Evolutionary conservation across 2,329 filamentous ascomycete species (phyloP).

Genomic region (Apiospora arundinis): DNA sequence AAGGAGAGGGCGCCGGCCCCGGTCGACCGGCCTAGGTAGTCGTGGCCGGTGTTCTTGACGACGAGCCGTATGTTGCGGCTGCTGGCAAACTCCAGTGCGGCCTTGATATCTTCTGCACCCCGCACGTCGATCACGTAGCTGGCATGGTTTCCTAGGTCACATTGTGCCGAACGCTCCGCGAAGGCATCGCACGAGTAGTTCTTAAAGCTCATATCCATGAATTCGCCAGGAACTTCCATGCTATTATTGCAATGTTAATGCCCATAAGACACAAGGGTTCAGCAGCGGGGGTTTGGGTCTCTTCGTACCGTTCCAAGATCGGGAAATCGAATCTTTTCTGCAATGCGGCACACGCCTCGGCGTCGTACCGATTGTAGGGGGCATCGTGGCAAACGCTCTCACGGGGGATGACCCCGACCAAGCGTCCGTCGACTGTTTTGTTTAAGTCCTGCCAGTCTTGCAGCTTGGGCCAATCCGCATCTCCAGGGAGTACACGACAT

Average conservation of each 20-base stretch:
- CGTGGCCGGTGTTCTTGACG: slow-evolving; percentile 34
- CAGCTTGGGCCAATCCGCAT: slow-evolving; percentile 19
- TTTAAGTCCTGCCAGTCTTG: slow-evolving; percentile 24
- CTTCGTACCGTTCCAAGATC: background rate
- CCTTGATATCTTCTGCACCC: slow-evolving; percentile 15
- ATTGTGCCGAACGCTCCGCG: background rate
- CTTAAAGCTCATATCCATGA: slow-evolving; percentile 26
- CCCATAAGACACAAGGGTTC: too few relatives aligned
- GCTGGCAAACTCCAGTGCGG: slow-evolving; percentile 27
- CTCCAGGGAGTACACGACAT: slow-evolving; percentile 19
- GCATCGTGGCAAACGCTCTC: slow-evolving; percentile 32
- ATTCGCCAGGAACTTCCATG: slow-evolving; percentile 23
- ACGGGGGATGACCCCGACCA: slow-evolving; percentile 35
- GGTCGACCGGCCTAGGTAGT: slow-evolving; percentile 41
- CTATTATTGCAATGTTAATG: too few relatives aligned
- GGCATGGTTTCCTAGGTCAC: slow-evolving; percentile 25
- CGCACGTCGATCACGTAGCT: slow-evolving; percentile 24
- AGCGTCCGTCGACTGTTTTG: slow-evolving; percentile 27
- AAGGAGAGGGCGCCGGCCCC: slow-evolving; percentile 39
- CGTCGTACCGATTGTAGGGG: background rate
- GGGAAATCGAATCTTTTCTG: slow-evolving; percentile 30
- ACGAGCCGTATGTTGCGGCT: slow-evolving; percentile 28
- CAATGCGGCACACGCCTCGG: slow-evolving; percentile 34
- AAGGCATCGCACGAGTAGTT: slow-evolving; percentile 32
- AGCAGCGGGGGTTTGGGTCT: too few relatives aligned